These are phyloP conservation scores for Danielia reshetovae DNA, from an alignment of 805 yeast species.

Conservation along the genomic window DNA sequence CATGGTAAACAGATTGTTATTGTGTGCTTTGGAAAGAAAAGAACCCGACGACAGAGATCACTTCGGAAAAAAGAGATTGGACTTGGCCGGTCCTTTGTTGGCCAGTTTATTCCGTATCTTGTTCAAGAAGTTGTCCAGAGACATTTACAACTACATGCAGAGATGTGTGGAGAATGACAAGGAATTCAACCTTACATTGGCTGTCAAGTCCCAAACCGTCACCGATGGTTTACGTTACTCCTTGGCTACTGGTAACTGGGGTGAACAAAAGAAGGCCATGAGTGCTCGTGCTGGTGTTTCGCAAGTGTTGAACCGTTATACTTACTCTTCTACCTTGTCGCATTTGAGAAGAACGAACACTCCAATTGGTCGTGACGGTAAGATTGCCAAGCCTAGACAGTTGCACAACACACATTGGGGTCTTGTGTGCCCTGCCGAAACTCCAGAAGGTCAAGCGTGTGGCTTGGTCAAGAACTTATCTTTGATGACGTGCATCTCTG, in stretches of 20 bases:
- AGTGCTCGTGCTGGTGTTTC: conserved; percentile 98
- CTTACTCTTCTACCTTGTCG: conserved; percentile 96
- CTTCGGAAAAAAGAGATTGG: conserved; percentile 97
- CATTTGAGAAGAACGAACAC: conserved; percentile 99
- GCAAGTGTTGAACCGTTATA: conserved; percentile 95
- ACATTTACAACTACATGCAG: conserved; percentile 97
- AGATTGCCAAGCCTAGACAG: conserved; percentile 97
- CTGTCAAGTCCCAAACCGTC: conserved; percentile 94
- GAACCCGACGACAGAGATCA: conserved; percentile 99
- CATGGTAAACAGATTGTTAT: conserved; percentile 91
- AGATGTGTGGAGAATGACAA: conserved; percentile 97
- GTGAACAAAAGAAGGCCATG: conserved; percentile 99
- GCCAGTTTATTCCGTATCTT: conserved; percentile 93
- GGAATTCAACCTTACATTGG: conserved; percentile 93
- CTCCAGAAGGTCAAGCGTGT: conserved; percentile 99
- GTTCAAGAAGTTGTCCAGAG: conserved; percentile 92
- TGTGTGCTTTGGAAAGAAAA: conserved; percentile 95
- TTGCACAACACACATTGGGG: conserved; percentile 99
- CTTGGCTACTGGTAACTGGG: conserved; percentile 99
- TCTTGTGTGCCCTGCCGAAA: conserved; percentile 98
- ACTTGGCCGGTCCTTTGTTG: conserved; percentile 95
- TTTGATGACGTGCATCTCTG: conserved; percentile 95
- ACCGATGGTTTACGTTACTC: conserved; percentile 97
- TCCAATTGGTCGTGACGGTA: conserved; percentile 99
- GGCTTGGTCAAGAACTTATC: conserved; percentile 96